phyloP scores from a whole-genome alignment of 148 eudicot species.

The Limonium bicolor region DNA sequence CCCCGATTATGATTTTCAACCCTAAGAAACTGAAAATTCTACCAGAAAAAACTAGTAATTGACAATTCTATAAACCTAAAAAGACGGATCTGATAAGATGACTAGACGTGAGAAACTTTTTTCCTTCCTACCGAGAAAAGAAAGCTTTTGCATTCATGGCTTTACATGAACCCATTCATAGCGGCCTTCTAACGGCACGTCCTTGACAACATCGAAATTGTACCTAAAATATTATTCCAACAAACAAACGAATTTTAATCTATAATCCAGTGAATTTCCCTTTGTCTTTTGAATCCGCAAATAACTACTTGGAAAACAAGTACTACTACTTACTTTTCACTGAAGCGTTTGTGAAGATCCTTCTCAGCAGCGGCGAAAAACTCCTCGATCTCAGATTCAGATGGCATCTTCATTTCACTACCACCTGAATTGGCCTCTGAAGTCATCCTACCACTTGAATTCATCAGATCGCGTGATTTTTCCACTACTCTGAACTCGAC shows the following conservation, averaged over 20 bases:
- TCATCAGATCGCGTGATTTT: slow-evolving; percentile 18
- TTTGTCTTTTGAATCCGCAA: neutral
- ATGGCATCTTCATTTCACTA: slow-evolving; percentile 36
- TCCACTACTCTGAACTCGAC: neutral
- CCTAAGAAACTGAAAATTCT: no score
- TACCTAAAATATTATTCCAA: slow-evolving; percentile 30
- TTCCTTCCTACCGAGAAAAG: no score
- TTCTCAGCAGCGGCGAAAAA: slow-evolving; percentile 71
- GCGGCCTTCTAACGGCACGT: slow-evolving; percentile 63
- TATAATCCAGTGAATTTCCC: neutral
- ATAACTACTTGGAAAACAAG: neutral
- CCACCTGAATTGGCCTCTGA: slow-evolving; percentile 10
- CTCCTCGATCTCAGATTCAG: slow-evolving; percentile 54
- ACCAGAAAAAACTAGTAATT: no score
- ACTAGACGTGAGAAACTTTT: no score
- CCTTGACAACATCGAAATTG: slow-evolving; percentile 65
- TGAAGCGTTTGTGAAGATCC: slow-evolving; percentile 41
- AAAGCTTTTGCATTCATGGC: slow-evolving; percentile 27
- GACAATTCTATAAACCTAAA: no score
- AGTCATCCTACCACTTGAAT: slow-evolving; percentile 4
- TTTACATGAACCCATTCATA: slow-evolving; percentile 60
- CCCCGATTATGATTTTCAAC: no score
- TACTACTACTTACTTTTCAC: slow-evolving; percentile 37
- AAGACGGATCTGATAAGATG: no score
- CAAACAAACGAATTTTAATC: neutral